Conservation (phyloP, 345 rosid species). For the Aegle marmelos region DNA sequence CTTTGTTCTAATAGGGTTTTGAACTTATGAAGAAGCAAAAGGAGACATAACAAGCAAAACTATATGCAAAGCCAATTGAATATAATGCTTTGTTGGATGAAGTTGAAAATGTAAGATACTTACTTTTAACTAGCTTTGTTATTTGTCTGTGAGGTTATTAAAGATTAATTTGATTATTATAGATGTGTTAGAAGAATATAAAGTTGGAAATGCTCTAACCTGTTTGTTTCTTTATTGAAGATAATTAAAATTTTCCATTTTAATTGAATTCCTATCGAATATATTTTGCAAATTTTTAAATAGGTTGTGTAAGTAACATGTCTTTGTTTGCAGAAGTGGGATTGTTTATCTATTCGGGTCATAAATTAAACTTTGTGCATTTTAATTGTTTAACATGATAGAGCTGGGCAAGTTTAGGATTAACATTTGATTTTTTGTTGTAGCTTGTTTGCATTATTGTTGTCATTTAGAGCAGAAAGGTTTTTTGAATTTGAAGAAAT, state of each 20-base stretch:
- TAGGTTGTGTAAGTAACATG: neutral
- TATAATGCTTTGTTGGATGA: constrained; percentile 79
- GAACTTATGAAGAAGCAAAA: constrained; percentile 71
- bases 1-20: constrained; percentile 41
- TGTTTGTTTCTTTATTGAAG: neutral
- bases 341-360: neutral
- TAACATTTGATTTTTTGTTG: too few relatives aligned
- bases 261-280: neutral
- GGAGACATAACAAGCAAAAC: constrained; percentile 68
- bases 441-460: neutral
- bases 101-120: constrained; percentile 70
- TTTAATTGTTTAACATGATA: too few relatives aligned
- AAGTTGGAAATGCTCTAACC: neutral
- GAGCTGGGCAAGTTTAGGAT: neutral
- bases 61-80: constrained; percentile 60
- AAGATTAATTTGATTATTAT: too few relatives aligned
- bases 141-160: neutral
- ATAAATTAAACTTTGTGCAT: too few relatives aligned
- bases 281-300: neutral
- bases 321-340: neutral
- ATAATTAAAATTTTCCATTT: neutral
- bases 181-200: too few relatives aligned
- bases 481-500: neutral
- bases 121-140: neutral
- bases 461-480: neutral